A percentile compares a stretch with the other conserved stretches of the same genome.
Conservation (phyloP, 2,329 filamentous ascomycete genomes). For the Hypoxylon sp. region DNA sequence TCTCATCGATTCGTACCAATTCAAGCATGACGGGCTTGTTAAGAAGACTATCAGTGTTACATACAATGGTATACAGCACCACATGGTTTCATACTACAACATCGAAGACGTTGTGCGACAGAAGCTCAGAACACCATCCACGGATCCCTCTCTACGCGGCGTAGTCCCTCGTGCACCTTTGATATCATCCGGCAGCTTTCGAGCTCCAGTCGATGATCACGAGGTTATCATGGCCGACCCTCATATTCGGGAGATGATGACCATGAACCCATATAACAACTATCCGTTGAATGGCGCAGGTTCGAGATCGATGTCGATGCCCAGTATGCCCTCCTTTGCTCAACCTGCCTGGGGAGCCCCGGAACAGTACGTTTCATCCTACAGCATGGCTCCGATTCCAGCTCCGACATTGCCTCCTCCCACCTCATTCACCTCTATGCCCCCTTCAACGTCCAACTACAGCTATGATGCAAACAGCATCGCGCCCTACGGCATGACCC, state of each 20-base stretch:
- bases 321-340: conserved; percentile 32
- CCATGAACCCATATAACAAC: conserved; percentile 4
- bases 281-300: conserved; percentile 22
- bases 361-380: conserved; percentile 21
- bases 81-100: conserved; percentile 91
- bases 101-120: conserved; percentile 81
- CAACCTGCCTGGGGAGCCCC: conserved; percentile 14
- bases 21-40: conserved; percentile 84
- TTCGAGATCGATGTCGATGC: conserved; percentile 45
- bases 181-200: conserved; percentile 75
- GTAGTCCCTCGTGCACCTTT: conserved; percentile 72
- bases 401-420: conserved; percentile 34
- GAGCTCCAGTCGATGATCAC: conserved; percentile 73
- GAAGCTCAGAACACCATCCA: conserved; percentile 71
- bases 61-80: conserved; percentile 81
- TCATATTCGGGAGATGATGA: conserved; percentile 7
- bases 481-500: conserved; percentile 25
- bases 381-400: conserved; percentile 23
- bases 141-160: conserved; percentile 65
- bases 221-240: conserved; percentile 36
- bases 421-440: conserved; percentile 12
- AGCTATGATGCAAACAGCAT: conserved; percentile 17
- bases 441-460: conserved; percentile 13
- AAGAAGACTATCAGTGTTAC: conserved; percentile 94
- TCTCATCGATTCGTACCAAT: conserved; percentile 89